Base-by-base conservation (phyloP, 2,329 filamentous ascomycete species). In the Chaetomiaceae sp. region DNA sequence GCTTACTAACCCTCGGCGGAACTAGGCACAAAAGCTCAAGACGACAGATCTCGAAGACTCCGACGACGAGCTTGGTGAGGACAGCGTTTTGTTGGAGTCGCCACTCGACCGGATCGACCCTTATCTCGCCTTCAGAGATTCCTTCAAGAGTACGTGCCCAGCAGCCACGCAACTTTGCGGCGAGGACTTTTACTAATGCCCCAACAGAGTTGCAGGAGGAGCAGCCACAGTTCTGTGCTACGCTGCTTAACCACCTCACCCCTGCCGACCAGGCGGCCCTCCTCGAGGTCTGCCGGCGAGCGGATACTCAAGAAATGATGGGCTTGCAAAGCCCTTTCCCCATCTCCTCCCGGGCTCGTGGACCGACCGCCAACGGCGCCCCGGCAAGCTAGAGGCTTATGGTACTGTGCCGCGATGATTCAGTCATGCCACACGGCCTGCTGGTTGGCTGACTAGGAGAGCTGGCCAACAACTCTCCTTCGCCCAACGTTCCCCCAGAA, bases 41-140 rank as follows among this genome's bases (percentile, higher is more conserved):
- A 79, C 83, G 16, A 77, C 85, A 23, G 68, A 69, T 16, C 78
- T 80, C 14, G 82, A 85, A 21, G 80, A 85, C 43, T 89, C 89
- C 2, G 87, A 91, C 21, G 90, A 95, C 50, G 91, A 96, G 48
- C 84, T 96, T 40, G 82, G 95, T 16, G 92, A 97, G 68, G 93
- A 97, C 63, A 92, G 91, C 66, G 87, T 89, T 53, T 76, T 97
- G 45, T 81, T 99, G 2, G 93, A 99, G 70, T 95, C 92, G 12
- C 91, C 92, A 14, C 77, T 99, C 20, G 93, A 99, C 69, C 93
- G 93, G 72, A 79, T 99, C 55, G 93, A 99, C 71, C 91, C 92
- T 2, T 99, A 99, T 64, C 81, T 85, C 65, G 75, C 96, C 55
- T 96, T 99, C 79, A 86, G 89, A 66, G 77, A 80, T 55, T 85